These are phyloP conservation scores for Xylariaceae sp. DNA, from an alignment of 2,329 filamentous ascomycete genomes.

Conservation along the genomic window DNA sequence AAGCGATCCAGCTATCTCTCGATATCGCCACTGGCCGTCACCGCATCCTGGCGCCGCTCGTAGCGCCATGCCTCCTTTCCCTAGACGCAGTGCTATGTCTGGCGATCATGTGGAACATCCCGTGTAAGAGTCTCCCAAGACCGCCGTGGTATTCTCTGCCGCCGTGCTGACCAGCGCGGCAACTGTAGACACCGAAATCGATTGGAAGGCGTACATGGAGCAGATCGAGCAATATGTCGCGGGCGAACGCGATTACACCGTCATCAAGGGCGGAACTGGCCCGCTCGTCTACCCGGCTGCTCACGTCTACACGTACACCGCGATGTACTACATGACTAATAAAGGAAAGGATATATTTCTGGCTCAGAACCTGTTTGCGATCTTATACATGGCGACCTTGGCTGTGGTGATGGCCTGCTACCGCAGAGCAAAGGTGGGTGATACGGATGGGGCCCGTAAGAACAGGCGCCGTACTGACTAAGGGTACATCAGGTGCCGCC, in stretches of 20 bases:
- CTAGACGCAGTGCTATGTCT: constrained; percentile 68
- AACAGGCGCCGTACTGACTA: background rate
- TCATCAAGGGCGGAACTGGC: constrained; percentile 82
- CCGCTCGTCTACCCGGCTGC: constrained; percentile 92
- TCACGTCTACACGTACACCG: constrained; percentile 87
- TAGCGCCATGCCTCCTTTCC: constrained; percentile 61
- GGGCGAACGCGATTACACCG: constrained; percentile 84
- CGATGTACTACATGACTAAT: constrained; percentile 73
- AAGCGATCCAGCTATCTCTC: constrained; percentile 33
- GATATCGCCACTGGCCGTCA: constrained; percentile 49
- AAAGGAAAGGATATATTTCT: constrained; percentile 69
- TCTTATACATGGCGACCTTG: constrained; percentile 72
- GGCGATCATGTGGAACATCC: constrained; percentile 73
- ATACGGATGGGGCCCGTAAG: background rate
- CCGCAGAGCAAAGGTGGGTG: constrained; percentile 59
- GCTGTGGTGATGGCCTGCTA: constrained; percentile 76
- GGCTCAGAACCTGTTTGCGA: constrained; percentile 81
- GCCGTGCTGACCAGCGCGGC: background rate
- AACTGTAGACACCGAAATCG: constrained; percentile 81
- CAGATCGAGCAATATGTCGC: constrained; percentile 74
- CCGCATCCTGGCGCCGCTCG: constrained; percentile 42
- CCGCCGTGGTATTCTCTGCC: background rate
- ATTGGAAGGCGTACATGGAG: constrained; percentile 97
- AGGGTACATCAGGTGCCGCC: constrained; percentile 62
- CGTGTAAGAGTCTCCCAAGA: constrained; percentile 58